Evolutionary conservation across 352 stramenopile species (phyloP).

Genomic region (Globisporangium cylindrosporum): DNA sequence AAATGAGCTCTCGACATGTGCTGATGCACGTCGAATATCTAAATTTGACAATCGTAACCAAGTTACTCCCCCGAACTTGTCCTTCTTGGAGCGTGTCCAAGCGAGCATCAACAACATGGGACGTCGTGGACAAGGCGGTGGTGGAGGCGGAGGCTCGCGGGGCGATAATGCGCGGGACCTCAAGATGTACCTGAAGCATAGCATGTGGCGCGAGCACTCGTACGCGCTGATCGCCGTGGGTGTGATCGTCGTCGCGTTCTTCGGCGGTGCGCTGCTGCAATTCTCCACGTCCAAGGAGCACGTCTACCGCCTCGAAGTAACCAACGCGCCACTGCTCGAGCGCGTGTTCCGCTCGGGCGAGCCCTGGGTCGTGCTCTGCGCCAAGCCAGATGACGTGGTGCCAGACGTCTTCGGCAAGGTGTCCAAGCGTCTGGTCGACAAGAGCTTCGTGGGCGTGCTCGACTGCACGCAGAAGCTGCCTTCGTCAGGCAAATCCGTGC

Average conservation of each 20-base stretch:
- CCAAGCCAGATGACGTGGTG: slow-evolving; percentile 60
- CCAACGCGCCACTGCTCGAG: slow-evolving; percentile 45
- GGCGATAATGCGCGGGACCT: slow-evolving; percentile 66
- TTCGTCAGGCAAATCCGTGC: slow-evolving; percentile 50
- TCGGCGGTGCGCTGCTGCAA: slow-evolving; percentile 59
- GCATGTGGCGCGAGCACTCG: slow-evolving; percentile 82
- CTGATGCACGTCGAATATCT: too few species aligned
- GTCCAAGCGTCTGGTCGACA: slow-evolving; percentile 46
- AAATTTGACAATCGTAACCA: too few species aligned
- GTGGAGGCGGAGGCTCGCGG: slow-evolving; percentile 23
- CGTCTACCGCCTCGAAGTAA: slow-evolving; percentile 64
- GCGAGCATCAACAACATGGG: slow-evolving; percentile 20
- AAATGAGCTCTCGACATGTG: too few species aligned
- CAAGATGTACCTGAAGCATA: slow-evolving; percentile 80
- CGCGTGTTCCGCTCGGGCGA: slow-evolving; percentile 80
- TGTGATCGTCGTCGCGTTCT: slow-evolving; percentile 58
- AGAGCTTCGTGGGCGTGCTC: slow-evolving; percentile 63
- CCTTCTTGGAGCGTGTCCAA: too few species aligned
- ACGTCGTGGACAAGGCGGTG: slow-evolving; percentile 27
- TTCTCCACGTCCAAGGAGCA: slow-evolving; percentile 58
- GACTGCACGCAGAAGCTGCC: slow-evolving; percentile 68
- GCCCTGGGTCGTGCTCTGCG: slow-evolving; percentile 80
- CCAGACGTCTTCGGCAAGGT: slow-evolving; percentile 73
- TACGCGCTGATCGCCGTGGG: slow-evolving; percentile 46
- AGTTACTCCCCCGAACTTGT: too few species aligned